phyloP scores from a whole-genome alignment of 345 rosid species.

The Aegle marmelos region DNA sequence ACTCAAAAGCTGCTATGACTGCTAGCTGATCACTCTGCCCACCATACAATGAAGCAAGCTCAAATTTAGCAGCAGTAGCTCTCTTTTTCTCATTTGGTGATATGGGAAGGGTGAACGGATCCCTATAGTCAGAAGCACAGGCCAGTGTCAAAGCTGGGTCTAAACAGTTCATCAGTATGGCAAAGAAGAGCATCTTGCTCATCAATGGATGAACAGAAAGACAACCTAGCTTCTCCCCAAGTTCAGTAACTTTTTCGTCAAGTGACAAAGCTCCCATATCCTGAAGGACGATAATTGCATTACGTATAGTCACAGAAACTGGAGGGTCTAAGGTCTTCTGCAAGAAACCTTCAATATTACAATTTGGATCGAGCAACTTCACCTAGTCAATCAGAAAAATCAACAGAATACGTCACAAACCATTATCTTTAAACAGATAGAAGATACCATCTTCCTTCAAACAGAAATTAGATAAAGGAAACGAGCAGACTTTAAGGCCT shows the following conservation, averaged over 20 bases:
- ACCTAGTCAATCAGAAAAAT: conserved; percentile 42
- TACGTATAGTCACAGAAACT: conserved; percentile 58
- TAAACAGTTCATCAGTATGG: conserved; percentile 84
- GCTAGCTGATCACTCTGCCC: conserved; percentile 93
- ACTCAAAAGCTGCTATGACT: conserved; percentile 83
- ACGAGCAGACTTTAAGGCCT: neutral
- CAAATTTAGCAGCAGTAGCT: conserved; percentile 67
- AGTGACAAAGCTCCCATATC: conserved; percentile 84
- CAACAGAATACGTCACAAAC: conserved; percentile 21
- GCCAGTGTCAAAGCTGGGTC: conserved; percentile 96
- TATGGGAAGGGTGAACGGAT: conserved; percentile 85
- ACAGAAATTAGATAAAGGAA: neutral
- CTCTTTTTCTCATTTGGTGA: conserved; percentile 65
- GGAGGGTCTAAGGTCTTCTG: conserved; percentile 87
- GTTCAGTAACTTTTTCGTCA: conserved; percentile 78
- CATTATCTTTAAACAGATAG: neutral
- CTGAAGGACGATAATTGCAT: conserved; percentile 70
- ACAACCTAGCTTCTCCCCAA: conserved; percentile 82
- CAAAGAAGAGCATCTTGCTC: conserved; percentile 91
- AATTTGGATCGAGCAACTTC: conserved; percentile 75
- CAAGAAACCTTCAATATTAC: conserved; percentile 66
- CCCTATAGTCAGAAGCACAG: conserved; percentile 87
- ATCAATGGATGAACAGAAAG: conserved; percentile 91
- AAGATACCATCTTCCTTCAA: neutral
- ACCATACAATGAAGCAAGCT: conserved; percentile 79